These are phyloP conservation scores for Colletotrichum plurivorum DNA, from an alignment of 2,329 filamentous ascomycete genomes.

Conservation along the genomic window DNA sequence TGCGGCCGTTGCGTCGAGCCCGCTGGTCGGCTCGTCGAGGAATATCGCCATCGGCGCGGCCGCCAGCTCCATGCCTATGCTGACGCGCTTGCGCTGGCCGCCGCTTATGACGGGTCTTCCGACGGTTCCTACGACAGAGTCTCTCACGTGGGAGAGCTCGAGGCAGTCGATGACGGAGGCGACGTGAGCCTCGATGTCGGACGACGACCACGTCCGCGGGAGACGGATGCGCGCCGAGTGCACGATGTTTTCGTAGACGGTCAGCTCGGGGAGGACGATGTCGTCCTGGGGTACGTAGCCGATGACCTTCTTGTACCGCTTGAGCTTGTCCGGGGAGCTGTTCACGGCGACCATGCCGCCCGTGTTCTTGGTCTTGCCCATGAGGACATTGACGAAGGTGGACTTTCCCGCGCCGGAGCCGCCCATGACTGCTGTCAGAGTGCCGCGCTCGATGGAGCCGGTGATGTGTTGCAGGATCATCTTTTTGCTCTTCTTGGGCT, in stretches of 20 bases:
- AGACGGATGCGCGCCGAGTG: conserved; percentile 70
- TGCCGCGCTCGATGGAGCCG: conserved; percentile 66
- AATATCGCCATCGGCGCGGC: conserved; percentile 70
- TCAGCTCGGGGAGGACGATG: conserved; percentile 71
- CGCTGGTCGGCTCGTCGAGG: conserved; percentile 68
- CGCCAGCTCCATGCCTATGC: conserved; percentile 71
- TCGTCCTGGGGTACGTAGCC: conserved; percentile 75
- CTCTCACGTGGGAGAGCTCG: conserved; percentile 64
- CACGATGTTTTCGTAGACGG: conserved; percentile 73
- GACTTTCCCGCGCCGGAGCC: conserved; percentile 72
- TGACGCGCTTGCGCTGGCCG: conserved; percentile 71
- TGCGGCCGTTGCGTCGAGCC: conserved; percentile 68
- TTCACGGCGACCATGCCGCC: conserved; percentile 67
- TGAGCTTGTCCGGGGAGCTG: conserved; percentile 61
- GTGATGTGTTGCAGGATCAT: conserved; percentile 68
- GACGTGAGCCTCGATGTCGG: conserved; percentile 67
- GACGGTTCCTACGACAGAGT: conserved; percentile 66
- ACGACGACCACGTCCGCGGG: conserved; percentile 64
- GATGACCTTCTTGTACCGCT: conserved; percentile 70
- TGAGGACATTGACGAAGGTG: conserved; percentile 73
- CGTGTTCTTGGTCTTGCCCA: conserved; percentile 69
- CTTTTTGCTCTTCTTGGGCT: conserved; percentile 58
- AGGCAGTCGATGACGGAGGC: conserved; percentile 69
- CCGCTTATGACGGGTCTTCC: conserved; percentile 68
- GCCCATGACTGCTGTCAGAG: conserved; percentile 72